Evolutionary conservation across 371 early-diverging fungal species (phyloP).

Genomic region (Parasitella parasitica): DNA sequence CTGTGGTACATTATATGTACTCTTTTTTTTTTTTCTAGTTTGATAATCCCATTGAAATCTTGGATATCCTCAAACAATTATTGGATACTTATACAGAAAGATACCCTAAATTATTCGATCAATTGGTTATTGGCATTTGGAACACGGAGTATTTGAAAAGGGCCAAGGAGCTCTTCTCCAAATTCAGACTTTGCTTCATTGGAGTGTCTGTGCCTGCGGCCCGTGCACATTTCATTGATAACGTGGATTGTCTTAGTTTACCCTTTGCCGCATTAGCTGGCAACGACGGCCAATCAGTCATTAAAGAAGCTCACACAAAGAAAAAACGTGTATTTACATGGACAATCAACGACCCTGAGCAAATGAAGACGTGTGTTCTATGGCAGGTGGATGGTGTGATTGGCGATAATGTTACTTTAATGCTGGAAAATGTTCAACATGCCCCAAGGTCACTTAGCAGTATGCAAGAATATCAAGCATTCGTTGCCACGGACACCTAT

Average conservation of each 20-base stretch:
- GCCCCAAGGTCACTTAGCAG: conserved; percentile 7
- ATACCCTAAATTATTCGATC: conserved; percentile 35
- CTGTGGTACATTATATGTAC: too few relatives aligned
- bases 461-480: conserved; percentile 17
- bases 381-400: conserved; percentile 59
- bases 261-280: conserved; percentile 51
- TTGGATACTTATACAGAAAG: conserved; percentile 18
- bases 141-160: conserved; percentile 53
- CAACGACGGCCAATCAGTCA: conserved; percentile 48
- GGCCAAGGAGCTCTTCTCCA: conserved; percentile 47
- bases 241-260: conserved; percentile 54
- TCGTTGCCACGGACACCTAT: conserved; percentile 20
- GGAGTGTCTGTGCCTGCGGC: conserved; percentile 56
- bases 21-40: conserved; percentile 24
- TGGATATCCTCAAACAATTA: conserved; percentile 37
- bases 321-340: conserved; percentile 56
- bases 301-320: conserved; percentile 49
- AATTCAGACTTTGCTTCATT: conserved; percentile 54
- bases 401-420: conserved; percentile 45
- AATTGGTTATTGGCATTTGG: conserved; percentile 67
- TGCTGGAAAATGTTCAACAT: conserved; percentile 38
- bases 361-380: conserved; percentile 48
- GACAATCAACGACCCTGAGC: conserved; percentile 59
- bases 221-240: conserved; percentile 46
- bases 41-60: conserved; percentile 49